Conservation (phyloP, 2,329 filamentous ascomycete genomes). For the Pestalotiopsis sp. region DNA sequence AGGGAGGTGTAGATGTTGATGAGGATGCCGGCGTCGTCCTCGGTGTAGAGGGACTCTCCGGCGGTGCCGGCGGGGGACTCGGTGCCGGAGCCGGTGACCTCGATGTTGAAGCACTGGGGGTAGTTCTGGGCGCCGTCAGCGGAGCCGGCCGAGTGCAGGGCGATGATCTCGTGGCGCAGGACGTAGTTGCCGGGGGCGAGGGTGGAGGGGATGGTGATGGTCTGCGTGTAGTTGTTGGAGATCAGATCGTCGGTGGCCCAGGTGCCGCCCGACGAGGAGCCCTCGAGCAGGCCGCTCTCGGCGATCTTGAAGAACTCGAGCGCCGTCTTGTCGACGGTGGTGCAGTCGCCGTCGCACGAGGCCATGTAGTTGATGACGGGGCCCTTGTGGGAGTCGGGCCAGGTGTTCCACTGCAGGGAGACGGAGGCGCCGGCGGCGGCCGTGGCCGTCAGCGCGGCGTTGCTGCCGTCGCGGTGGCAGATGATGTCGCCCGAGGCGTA, state of each 20-base stretch:
- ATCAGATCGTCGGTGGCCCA: conserved; percentile 28
- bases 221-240: conserved; percentile 47
- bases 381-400: conserved; percentile 61
- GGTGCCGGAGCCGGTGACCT: conserved; percentile 53
- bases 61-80: conserved; percentile 46
- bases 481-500: conserved; percentile 26
- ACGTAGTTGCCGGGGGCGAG: conserved; percentile 51
- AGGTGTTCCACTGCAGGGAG: conserved; percentile 64
- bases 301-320: conserved; percentile 35
- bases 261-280: conserved; percentile 17
- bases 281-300: conserved; percentile 27
- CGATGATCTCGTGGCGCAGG: conserved; percentile 52
- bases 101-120: conserved; percentile 58
- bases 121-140: conserved; percentile 48
- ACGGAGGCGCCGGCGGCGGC: conserved; percentile 62
- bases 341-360: conserved; percentile 32
- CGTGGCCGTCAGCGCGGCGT: conserved; percentile 29
- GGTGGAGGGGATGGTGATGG: conserved; percentile 43
- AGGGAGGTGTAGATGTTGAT: conserved; percentile 53
- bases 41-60: conserved; percentile 35
- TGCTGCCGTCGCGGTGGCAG: conserved; percentile 37
- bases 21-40: conserved; percentile 53
- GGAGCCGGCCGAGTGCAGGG: conserved; percentile 43
- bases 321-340: conserved; percentile 29
- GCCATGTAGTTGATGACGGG: conserved; percentile 39